Evolutionary conservation across 768 basidiomycete genomes (phyloP), one percentile per base, ranked within the genome.

Genomic region (Psilocybe subaeruginosa): DNA sequence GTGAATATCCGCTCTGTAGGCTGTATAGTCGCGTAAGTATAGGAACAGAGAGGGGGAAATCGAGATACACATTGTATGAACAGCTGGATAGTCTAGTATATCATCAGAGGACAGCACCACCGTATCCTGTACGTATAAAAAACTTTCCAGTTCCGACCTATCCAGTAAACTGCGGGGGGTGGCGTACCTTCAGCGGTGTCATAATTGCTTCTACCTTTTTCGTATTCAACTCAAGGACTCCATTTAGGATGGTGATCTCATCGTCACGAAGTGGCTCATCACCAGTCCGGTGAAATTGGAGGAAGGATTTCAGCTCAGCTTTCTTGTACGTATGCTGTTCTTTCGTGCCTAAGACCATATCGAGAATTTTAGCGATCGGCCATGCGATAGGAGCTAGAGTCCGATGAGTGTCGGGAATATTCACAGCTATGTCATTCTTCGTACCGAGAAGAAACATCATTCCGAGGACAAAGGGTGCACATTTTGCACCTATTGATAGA

Each of bases 311-410:
- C 37, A 91, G 80, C 61, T 90, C 87, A 0, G 90, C 90, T 71
- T 93, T 93, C 67, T 92, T 93, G 78, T 93, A 93, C 0, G 89
- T 91, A 45, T 85, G 80, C 0, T 78, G 79, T 62, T 92, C 91
- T 66, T 89, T 81, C 3, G 79, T 80, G 23, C 97, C 97, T 1
- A 98, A 85, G 4, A 90, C 84, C 52, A 73, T 77, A 72, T 98
- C 97, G n/a, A 99, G 87, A 0, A 98, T 74, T 66, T 88, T 88
- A 9, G 91, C 90, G 58, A 88, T 89, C 3, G 92, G 92, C 72
- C 82, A 95, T 0, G 94, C 93, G 56, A 96, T 79, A 2, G 93
- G 93, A 6, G 89, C 86, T 89, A 11, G 3, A 27, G 33, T 54
- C 17, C n/a, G 3, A n/a, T 49, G 16, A 19, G 54, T n/a, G 35